Evolutionary conservation across 2,329 filamentous ascomycete genomes (phyloP), one percentile per base, ranked within the genome.

Genomic region (Ophiostoma sp.): DNA sequence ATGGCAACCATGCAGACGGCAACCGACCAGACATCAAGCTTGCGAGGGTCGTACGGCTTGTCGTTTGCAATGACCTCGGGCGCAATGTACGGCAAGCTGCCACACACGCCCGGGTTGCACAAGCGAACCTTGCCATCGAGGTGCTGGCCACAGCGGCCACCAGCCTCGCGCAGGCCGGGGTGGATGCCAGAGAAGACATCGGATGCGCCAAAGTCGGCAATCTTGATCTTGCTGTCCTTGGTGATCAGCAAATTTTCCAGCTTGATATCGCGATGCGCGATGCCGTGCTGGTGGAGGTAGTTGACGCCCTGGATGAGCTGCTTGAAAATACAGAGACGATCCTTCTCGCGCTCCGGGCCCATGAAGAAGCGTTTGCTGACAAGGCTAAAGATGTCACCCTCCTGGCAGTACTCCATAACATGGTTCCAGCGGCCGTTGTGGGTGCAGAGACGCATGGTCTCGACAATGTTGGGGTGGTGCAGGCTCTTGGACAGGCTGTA

Each of bases 201-300:
- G 0, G 92, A 93, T 17, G 94, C 91, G 69, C 93, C 93, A 80
- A 97, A 96, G 78, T 97, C 93, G 67, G 92, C 93, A 72, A 97
- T 94, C 80, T 96, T 96, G 70, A 96, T 83, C 78, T 92, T 90
- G 76, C 92, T 92, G 71, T 93, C 87, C 75, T 87, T 88, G 66
- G 89, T 90, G 72, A 97, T 85, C 41, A 96, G 84, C 33, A 96
- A 82, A 75, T 97, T 96, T 78, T 96, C 93, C 13, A 94, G 85
- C 80, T 97, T 96, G 81, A 96, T 91, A 75, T 97, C 93, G 67
- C 93, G 90, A 79, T 96, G 93, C 1, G 93, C 93, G 76, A 96
- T 94, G 71, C 93, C 93, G 76, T 94, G 88, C 72, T 83, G 83
- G 79, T 97, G 93, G 31, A 96, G 83, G 77, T 96, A 95, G 76